Percentiles rank a stretch among this genome's conserved stretches.
These are phyloP conservation scores for Pythium apleroticum DNA, from an alignment of 352 stramenopile species.

Conservation along the genomic window DNA sequence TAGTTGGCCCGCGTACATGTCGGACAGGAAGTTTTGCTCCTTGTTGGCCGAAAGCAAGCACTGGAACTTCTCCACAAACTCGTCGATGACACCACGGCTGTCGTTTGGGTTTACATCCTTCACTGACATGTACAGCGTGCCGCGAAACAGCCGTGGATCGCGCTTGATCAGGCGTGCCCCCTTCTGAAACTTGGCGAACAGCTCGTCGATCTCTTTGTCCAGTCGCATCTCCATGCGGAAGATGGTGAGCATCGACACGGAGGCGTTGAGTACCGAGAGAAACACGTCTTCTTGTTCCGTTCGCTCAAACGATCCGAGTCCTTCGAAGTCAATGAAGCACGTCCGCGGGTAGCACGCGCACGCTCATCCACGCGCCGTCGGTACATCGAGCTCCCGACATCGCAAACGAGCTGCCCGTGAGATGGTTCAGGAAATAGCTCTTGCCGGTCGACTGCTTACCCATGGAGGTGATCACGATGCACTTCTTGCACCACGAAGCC, in stretches of 20 bases:
- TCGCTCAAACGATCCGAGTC: conserved; percentile 67
- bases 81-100: conserved; percentile 37
- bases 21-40: conserved; percentile 61
- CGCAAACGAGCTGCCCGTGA: conserved; percentile 73
- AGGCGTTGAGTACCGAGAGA: conserved; percentile 68
- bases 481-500: conserved; percentile 38
- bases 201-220: conserved; percentile 69
- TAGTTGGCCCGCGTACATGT: conserved; percentile 64
- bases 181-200: conserved; percentile 73
- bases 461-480: conserved; percentile 60
- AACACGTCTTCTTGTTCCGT: conserved; percentile 79
- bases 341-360: conserved; percentile 38
- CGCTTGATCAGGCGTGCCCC: conserved; percentile 61
- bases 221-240: conserved; percentile 80
- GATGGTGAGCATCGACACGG: conserved; percentile 69
- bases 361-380: conserved; percentile 65
- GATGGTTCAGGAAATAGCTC: conserved; percentile 78
- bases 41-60: conserved; percentile 47
- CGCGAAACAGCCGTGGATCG: conserved; percentile 55
- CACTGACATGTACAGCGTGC: conserved; percentile 64
- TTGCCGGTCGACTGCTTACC: conserved; percentile 79
- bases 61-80: conserved; percentile 59
- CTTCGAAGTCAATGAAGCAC: conserved; percentile 80
- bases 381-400: conserved; percentile 63
- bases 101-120: conserved; percentile 80